phyloP scores from a whole-genome alignment of 1,139 yeast genomes.

The Diutina pseudorugosa region DNA sequence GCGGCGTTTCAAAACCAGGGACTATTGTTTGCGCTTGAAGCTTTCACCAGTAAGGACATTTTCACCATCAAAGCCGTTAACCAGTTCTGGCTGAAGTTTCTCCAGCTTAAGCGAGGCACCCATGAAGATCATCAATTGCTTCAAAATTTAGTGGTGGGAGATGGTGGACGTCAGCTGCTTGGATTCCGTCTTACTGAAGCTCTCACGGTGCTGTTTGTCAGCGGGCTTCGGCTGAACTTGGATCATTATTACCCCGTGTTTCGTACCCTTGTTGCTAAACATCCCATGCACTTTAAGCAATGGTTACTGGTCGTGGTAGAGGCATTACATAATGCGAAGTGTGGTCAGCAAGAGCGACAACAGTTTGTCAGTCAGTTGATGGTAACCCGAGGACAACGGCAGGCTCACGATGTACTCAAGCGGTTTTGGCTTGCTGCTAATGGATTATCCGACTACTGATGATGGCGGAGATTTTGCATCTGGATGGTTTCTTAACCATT shows the following conservation, averaged over 20 bases:
- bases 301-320: conserved; percentile 31
- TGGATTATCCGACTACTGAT: conserved; percentile 33
- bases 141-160: conserved; percentile 19
- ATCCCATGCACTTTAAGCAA: conserved; percentile 31
- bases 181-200: conserved; percentile 24
- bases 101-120: conserved; percentile 42
- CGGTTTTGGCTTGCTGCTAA: conserved; percentile 53
- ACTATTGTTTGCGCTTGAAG: conserved; percentile 29
- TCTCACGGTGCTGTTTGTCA: conserved; percentile 24
- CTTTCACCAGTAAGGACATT: conserved; percentile 46
- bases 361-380: conserved; percentile 42
- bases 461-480: background rate
- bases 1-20: conserved; percentile 20
- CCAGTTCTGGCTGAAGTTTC: conserved; percentile 52
- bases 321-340: conserved; percentile 6
- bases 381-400: conserved; percentile 53
- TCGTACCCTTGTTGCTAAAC: conserved; percentile 39
- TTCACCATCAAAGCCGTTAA: conserved; percentile 50
- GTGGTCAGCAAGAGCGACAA: conserved; percentile 13
- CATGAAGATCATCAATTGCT: conserved; percentile 20
- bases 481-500: no score
- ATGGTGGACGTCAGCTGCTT: conserved; percentile 23
- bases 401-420: conserved; percentile 43
- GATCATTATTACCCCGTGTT: conserved; percentile 46
- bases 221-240: conserved; percentile 49